These are phyloP conservation scores for Metarhizium album DNA, from an alignment of 2,329 filamentous ascomycete genomes.

Conservation along the genomic window DNA sequence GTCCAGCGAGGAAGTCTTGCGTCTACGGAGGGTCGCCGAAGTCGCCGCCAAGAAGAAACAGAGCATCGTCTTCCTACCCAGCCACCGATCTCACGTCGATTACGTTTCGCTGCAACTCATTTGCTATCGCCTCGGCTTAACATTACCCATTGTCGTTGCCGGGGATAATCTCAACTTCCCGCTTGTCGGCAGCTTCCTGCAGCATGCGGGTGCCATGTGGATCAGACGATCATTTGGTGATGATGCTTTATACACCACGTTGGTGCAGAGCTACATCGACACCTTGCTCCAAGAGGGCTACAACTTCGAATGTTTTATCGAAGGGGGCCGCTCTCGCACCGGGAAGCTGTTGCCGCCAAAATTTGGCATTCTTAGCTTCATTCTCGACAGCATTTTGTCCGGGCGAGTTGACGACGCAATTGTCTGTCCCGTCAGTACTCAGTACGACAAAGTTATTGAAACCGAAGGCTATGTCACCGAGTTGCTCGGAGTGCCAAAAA, in stretches of 20 bases:
- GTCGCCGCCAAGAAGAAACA: slow-evolving; percentile 78
- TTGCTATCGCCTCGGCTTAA: slow-evolving; percentile 85
- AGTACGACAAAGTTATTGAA: slow-evolving; percentile 98
- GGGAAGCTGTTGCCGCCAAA: slow-evolving; percentile 91
- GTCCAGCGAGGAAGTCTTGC: slow-evolving; percentile 83
- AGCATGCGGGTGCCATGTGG: slow-evolving; percentile 96
- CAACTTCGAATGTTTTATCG: slow-evolving; percentile 96
- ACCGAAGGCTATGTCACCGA: slow-evolving; percentile 95
- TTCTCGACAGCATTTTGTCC: slow-evolving; percentile 81
- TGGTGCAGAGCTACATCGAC: slow-evolving; percentile 96
- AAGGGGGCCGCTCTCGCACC: slow-evolving; percentile 84
- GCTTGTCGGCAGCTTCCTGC: slow-evolving; percentile 76
- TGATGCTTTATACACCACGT: slow-evolving; percentile 76
- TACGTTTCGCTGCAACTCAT: slow-evolving; percentile 93
- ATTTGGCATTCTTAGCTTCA: slow-evolving; percentile 87
- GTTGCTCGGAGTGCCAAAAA: slow-evolving; percentile 85
- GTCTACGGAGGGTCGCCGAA: slow-evolving; percentile 71
- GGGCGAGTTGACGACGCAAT: slow-evolving; percentile 83
- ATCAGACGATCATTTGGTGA: slow-evolving; percentile 88
- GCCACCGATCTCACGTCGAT: slow-evolving; percentile 90
- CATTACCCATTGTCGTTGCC: slow-evolving; percentile 81
- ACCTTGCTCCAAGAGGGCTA: slow-evolving; percentile 81
- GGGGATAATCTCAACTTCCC: slow-evolving; percentile 97
- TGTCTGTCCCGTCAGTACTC: slow-evolving; percentile 90
- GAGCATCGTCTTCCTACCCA: slow-evolving; percentile 91